A percentile compares a stretch with the other conserved stretches of the same genome.
Evolutionary conservation across 2,329 filamentous ascomycete species (phyloP).

Genomic region (Lasiodiplodia sp.): DNA sequence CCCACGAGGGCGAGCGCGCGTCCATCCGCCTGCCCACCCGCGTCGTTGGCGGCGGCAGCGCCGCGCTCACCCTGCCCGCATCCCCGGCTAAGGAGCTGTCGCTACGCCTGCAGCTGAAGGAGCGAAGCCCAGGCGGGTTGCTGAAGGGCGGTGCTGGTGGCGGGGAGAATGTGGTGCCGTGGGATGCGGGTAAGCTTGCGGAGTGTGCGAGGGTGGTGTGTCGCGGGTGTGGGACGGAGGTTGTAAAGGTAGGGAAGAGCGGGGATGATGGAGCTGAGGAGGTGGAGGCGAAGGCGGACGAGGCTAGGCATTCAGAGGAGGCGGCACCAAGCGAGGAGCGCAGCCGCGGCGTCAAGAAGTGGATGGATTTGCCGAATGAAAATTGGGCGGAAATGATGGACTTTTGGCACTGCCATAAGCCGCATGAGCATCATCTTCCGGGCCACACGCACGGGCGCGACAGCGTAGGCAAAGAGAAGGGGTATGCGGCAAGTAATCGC

Average conservation of each 20-base stretch:
- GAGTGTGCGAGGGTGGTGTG: constrained; percentile 39
- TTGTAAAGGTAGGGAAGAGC: constrained; percentile 35
- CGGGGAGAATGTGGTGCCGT: constrained; percentile 50
- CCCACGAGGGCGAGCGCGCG: constrained; percentile 54
- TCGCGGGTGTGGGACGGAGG: constrained; percentile 35
- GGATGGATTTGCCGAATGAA: constrained; percentile 95
- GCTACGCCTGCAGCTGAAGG: constrained; percentile 61
- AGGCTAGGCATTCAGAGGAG: too few species aligned
- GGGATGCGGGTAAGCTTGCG: constrained; percentile 50
- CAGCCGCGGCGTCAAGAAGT: constrained; percentile 54
- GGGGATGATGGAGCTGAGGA: constrained; percentile 27
- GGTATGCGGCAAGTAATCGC: constrained; percentile 82
- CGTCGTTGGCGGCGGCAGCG: constrained; percentile 52
- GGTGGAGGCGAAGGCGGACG: constrained; percentile 32
- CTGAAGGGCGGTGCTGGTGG: constrained; percentile 42
- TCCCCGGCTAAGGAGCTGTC: constrained; percentile 59
- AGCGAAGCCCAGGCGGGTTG: constrained; percentile 37
- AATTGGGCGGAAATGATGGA: constrained; percentile 99
- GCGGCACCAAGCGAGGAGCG: not conserved
- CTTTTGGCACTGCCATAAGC: constrained; percentile 99
- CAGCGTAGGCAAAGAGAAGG: constrained; percentile 57
- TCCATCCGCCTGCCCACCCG: constrained; percentile 56
- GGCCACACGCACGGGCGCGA: constrained; percentile 48
- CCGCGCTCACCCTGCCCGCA: constrained; percentile 59
- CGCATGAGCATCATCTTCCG: constrained; percentile 67